A percentile compares a stretch with the other conserved stretches of the same genome.
Evolutionary conservation across 768 basidiomycete species (phyloP).

Genomic region (Boletus rubescentipes): DNA sequence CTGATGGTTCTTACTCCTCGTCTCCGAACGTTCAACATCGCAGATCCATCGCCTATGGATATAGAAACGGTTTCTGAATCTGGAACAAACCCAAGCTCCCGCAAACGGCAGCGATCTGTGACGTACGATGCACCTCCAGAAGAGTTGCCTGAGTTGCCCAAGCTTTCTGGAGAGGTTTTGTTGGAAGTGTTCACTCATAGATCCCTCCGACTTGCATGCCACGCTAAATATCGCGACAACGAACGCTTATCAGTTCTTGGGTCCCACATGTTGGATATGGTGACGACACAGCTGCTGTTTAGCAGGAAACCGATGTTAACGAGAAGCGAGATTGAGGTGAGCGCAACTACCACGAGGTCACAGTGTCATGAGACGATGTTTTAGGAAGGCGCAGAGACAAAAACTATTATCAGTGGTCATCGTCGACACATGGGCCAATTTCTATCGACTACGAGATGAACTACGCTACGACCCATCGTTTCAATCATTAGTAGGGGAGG

Average conservation of each 20-base stretch:
- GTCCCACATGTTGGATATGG: slow-evolving; percentile 44
- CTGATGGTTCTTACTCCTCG: slow-evolving; percentile 37
- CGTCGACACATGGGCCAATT: slow-evolving; percentile 38
- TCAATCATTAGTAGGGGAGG: slow-evolving; percentile 26
- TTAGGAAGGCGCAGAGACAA: slow-evolving; percentile 25
- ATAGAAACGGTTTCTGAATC: slow-evolving; percentile 27
- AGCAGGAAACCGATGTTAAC: slow-evolving; percentile 49
- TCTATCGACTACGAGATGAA: slow-evolving; percentile 37
- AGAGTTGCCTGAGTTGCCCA: slow-evolving; percentile 46
- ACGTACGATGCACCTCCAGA: slow-evolving; percentile 29
- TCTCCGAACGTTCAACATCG: slow-evolving; percentile 35
- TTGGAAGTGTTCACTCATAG: slow-evolving; percentile 71
- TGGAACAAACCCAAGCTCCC: slow-evolving; percentile 24
- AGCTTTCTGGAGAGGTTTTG: slow-evolving; percentile 51
- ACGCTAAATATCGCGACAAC: slow-evolving; percentile 50
- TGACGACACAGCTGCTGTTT: slow-evolving; percentile 48
- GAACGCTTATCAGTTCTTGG: slow-evolving; percentile 57
- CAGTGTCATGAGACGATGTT: slow-evolving; percentile 24
- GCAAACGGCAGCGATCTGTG: slow-evolving; percentile 40
- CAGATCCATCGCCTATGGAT: slow-evolving; percentile 35
- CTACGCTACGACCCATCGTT: slow-evolving; percentile 33
- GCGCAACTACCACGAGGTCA: slow-evolving; percentile 24
- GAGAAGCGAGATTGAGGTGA: slow-evolving; percentile 51
- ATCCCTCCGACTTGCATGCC: slow-evolving; percentile 50
- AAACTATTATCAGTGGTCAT: slow-evolving; percentile 32